Conservation (phyloP, 768 basidiomycete species). For the Hydnum rufescens region DNA sequence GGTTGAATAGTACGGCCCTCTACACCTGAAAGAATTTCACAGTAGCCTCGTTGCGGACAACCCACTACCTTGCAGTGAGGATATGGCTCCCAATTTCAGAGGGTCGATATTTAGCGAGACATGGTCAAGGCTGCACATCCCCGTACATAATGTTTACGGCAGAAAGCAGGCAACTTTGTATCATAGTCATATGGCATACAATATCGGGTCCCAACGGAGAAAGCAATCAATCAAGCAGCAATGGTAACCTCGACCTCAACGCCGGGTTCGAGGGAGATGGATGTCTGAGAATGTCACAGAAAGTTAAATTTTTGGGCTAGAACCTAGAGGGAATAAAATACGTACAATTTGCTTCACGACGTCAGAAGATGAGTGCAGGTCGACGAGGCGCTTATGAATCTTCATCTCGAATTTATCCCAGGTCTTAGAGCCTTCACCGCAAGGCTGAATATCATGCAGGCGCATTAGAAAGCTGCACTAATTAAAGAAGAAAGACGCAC, state of each 20-base stretch:
- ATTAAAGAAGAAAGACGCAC: conserved; percentile 26
- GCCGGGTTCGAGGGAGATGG: conserved; percentile 96
- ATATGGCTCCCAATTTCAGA: no score
- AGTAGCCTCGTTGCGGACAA: no score
- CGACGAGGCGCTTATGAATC: conserved; percentile 98
- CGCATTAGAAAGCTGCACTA: conserved; percentile 3
- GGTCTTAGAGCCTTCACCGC: conserved; percentile 99
- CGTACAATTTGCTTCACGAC: conserved; percentile 99
- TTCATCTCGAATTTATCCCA: conserved; percentile 99
- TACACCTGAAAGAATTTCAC: no score
- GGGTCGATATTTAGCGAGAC: no score
- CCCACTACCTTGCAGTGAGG: no score
- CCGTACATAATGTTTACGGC: no score
- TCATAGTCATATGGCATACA: no score
- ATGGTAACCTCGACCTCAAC: conserved; percentile 99
- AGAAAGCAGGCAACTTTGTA: no score
- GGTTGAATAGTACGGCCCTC: background rate
- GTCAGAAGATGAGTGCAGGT: conserved; percentile 95
- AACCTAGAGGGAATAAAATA: conserved; percentile 9
- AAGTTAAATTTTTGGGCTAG: background rate
- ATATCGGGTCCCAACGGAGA: no score
- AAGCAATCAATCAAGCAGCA: conserved; percentile 31
- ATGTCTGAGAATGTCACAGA: conserved; percentile 38
- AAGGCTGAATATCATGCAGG: conserved; percentile 38
- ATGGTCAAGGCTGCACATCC: no score